Evolutionary conservation across 345 rosid genomes (phyloP).

Genomic region (Turnera subulata): DNA sequence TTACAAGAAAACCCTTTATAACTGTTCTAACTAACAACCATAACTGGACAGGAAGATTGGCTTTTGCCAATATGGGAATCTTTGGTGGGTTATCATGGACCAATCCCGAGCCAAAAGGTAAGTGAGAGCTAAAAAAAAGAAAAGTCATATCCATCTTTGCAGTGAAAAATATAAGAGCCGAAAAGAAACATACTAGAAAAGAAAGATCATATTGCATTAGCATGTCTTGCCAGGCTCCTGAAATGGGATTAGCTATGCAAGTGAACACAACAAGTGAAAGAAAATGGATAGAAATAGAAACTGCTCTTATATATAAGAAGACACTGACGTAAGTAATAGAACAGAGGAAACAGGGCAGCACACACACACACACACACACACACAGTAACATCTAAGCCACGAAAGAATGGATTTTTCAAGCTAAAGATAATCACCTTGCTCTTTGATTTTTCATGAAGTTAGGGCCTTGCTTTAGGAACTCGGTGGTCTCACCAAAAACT

Average conservation of each 20-base stretch:
- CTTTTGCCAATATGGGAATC: constrained; percentile 9
- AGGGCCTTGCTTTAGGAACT: constrained; percentile 75
- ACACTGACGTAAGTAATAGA: neutral
- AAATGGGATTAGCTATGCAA: neutral
- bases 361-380: no score
- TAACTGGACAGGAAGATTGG: constrained; percentile 6
- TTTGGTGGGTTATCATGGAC: constrained; percentile 15
- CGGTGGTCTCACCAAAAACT: constrained; percentile 71
- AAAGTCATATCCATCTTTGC: neutral
- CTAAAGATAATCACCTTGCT: constrained; percentile 39
- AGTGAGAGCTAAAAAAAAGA: neutral
- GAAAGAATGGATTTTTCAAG: neutral
- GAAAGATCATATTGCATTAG: constrained; percentile 5
- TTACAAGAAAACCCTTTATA: constrained; percentile 26
- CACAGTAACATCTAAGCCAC: neutral
- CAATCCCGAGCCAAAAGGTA: constrained; percentile 17
- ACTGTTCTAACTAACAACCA: constrained; percentile 10
- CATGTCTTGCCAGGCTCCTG: neutral
- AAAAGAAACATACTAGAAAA: neutral
- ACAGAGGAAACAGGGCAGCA: neutral
- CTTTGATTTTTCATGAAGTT: constrained; percentile 69
- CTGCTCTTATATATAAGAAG: no score
- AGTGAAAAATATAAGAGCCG: neutral
- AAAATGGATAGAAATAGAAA: no score
- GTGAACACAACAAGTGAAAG: no score